phyloP scores from a whole-genome alignment of 148 eudicot species.

The Talinum fruticosum region DNA sequence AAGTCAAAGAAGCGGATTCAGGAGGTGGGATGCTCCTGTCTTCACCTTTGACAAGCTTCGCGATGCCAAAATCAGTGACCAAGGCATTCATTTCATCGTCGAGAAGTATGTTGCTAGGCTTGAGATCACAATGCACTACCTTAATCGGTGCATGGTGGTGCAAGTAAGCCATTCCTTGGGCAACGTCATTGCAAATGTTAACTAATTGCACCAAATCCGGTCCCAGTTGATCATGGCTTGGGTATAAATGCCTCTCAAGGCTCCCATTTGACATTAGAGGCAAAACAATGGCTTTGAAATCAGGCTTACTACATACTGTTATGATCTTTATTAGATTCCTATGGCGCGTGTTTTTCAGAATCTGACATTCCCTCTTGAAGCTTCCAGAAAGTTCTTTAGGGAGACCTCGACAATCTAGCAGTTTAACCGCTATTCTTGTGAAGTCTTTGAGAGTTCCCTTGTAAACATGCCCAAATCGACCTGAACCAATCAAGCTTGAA shows the following conservation, averaged over 20 bases:
- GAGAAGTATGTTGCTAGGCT: constrained; percentile 84
- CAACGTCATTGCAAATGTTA: constrained; percentile 66
- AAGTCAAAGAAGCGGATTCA: constrained; percentile 45
- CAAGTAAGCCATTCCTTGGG: constrained; percentile 75
- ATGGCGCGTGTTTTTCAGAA: constrained; percentile 57
- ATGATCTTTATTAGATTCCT: constrained; percentile 70
- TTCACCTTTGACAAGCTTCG: constrained; percentile 51
- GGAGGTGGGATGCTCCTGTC: constrained; percentile 27
- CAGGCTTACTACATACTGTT: constrained; percentile 62
- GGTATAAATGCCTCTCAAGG: constrained; percentile 68
- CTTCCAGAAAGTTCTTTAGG: constrained; percentile 40
- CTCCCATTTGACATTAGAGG: constrained; percentile 85
- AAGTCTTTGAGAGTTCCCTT: constrained; percentile 58
- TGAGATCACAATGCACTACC: constrained; percentile 84
- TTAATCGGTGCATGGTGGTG: constrained; percentile 73
- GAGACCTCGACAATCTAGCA: constrained; percentile 33
- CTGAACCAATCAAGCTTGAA: constrained; percentile 63
- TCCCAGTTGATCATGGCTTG: constrained; percentile 29
- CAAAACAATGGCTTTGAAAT: constrained; percentile 80
- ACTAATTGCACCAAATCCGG: constrained; percentile 61
- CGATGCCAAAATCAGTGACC: constrained; percentile 76
- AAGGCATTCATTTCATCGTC: constrained; percentile 77
- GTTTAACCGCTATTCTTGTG: constrained; percentile 77
- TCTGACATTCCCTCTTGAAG: constrained; percentile 73
- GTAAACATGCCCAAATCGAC: constrained; percentile 68